Evolutionary conservation across 352 stramenopile genomes (phyloP).

Genomic region (Phytophthora citrophthora): DNA sequence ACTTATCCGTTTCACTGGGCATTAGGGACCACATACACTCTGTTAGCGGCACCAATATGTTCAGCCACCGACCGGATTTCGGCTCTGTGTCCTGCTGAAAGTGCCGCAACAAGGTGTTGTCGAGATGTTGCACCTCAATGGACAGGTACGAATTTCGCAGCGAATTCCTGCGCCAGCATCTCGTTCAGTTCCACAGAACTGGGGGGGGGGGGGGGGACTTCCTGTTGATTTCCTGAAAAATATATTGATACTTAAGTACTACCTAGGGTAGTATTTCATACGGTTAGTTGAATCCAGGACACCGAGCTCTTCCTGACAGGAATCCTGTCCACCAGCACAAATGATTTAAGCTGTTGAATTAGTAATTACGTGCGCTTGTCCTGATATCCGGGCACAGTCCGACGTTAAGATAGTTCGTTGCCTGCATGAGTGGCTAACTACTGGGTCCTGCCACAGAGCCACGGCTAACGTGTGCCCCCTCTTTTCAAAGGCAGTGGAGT

Average conservation of each 20-base stretch:
- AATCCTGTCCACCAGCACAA: conserved; percentile 9
- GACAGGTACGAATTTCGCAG: not conserved
- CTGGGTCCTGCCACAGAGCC: not conserved
- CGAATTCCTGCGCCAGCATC: no score
- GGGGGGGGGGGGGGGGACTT: no score
- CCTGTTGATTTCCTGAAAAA: no score
- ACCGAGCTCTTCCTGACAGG: no score
- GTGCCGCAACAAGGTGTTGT: not conserved
- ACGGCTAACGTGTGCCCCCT: conserved; percentile 3
- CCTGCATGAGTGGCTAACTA: conserved; percentile 6
- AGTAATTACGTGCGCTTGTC: conserved; percentile 21
- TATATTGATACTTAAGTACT: no score
- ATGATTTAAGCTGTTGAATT: conserved; percentile 30
- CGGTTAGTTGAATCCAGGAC: no score
- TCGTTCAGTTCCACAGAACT: no score
- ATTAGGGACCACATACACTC: not conserved
- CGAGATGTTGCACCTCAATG: conserved; percentile 11
- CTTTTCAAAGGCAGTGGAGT: conserved; percentile 13
- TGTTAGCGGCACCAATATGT: conserved; percentile 12
- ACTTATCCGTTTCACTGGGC: conserved; percentile 14
- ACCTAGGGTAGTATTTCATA: no score
- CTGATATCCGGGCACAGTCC: conserved; percentile 1
- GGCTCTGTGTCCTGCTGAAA: conserved; percentile 5
- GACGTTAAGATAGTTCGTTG: conserved; percentile 16
- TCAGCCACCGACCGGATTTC: conserved; percentile 26